Base-by-base conservation (phyloP, 345 rosid genomes). In the Kernera saxatilis region DNA sequence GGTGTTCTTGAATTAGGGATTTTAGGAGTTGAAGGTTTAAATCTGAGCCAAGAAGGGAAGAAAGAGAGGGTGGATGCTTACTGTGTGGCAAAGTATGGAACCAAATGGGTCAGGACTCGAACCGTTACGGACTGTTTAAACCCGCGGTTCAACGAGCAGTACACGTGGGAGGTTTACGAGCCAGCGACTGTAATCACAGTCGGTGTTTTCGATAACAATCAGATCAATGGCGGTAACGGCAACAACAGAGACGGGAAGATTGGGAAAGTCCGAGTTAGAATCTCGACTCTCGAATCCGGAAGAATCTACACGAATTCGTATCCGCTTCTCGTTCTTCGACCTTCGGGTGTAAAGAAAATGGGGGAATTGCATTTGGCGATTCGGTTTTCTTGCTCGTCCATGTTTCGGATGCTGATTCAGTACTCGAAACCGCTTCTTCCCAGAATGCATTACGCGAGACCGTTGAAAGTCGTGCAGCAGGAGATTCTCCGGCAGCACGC, bases 71-170 rank as follows among this genome's bases (percentile, higher is more conserved):
- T 96, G 4, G 99, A 95, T 78, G 91, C 97, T 15, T 92, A 89
- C 68, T 95, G 99, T 76, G 99, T 95, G 39, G 99, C 99, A 1
- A 95, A 95, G 74, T 95, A 95, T 32, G 97, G 98, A 15, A 88
- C 84, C 23, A 95, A 95, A 79, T 92, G 99, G 98, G 82, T 95
- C 45, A 87, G 99, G 8, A 92, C 99, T 1, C 81, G 99, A 13
- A 95, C 97, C 4, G 80, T 92, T 41, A 80, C 83, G 13, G 65
- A 82, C 77, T 83, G 84, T 82, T 79, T 85, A 63, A 88, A 69
- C 39, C 97, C 99, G 32, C 88, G 79, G 76, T 90, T 86, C 84
- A 95, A 95, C 37, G 99, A 92, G 84, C 99, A 95, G 75, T 88
- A 95, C 72, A 84, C 91, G 0, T 95, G 99, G 98, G 99, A 95